These are phyloP conservation scores for Pisolithus sp. DNA, from an alignment of 768 basidiomycete species.

Conservation along the genomic window DNA sequence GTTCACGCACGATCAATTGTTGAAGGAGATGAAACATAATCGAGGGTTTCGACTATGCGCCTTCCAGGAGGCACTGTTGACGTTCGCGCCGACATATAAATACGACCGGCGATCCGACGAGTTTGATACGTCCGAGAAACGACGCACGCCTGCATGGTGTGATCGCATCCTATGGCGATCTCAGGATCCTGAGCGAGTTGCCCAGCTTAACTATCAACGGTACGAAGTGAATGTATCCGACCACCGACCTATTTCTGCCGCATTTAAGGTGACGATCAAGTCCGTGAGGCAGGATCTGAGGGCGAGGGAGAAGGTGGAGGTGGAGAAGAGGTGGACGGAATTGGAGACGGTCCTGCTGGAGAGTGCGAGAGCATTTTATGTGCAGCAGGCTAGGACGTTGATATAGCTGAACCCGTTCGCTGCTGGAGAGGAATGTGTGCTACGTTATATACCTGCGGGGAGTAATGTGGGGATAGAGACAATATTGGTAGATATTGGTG, in stretches of 20 bases:
- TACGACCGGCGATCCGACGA: conserved; percentile 74
- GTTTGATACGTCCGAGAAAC: conserved; percentile 88
- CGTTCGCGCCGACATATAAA: conserved; percentile 90
- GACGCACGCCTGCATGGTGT: conserved; percentile 91
- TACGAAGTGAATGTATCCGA: conserved; percentile 88
- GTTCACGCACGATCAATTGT: conserved; percentile 76
- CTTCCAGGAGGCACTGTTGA: conserved; percentile 78
- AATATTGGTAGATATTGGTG: too few relatives aligned
- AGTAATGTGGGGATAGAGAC: too few relatives aligned
- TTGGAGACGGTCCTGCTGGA: conserved; percentile 26
- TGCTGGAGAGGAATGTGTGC: too few relatives aligned
- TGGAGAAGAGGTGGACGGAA: conserved; percentile 48
- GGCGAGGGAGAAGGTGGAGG: conserved; percentile 46
- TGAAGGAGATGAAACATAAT: conserved; percentile 83
- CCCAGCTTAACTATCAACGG: conserved; percentile 64
- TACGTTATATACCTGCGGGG: too few relatives aligned
- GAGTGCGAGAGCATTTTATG: conserved; percentile 29
- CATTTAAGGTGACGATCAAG: conserved; percentile 70
- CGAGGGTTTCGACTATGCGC: conserved; percentile 79
- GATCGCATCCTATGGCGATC: conserved; percentile 85
- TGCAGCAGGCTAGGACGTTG: conserved; percentile 25
- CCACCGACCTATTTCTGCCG: conserved; percentile 84
- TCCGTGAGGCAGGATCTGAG: conserved; percentile 54
- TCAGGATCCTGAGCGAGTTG: conserved; percentile 49
- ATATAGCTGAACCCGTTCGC: background rate